Conservation (phyloP, 2,329 filamentous ascomycete species). For the Dactylella cylindrospora region DNA sequence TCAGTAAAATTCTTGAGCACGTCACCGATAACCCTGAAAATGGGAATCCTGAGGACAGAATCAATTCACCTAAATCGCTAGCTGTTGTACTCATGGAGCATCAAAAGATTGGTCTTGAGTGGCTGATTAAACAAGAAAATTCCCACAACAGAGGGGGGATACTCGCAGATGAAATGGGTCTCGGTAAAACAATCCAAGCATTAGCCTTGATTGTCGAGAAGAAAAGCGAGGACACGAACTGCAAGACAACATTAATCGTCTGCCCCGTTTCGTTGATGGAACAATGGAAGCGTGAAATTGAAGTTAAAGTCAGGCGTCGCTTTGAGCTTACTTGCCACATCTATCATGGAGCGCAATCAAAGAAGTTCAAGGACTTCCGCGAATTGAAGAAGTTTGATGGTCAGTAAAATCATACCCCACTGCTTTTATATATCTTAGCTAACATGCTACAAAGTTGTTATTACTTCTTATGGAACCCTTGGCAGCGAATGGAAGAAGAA, state of each 20-base stretch:
- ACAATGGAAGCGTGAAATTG: slow-evolving; percentile 82
- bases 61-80: slow-evolving; percentile 70
- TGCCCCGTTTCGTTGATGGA: slow-evolving; percentile 7
- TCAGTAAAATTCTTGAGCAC: slow-evolving; percentile 45
- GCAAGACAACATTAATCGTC: slow-evolving; percentile 49
- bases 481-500: slow-evolving; percentile 66
- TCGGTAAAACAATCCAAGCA: slow-evolving; percentile 82
- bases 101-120: slow-evolving; percentile 74
- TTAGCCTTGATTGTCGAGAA: slow-evolving; percentile 73
- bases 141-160: slow-evolving; percentile 73
- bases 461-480: slow-evolving; percentile 77
- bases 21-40: slow-evolving; percentile 51
- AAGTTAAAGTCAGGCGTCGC: slow-evolving; percentile 63
- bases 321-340: slow-evolving; percentile 67
- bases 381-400: slow-evolving; percentile 66
- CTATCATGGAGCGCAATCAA: slow-evolving; percentile 63
- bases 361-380: slow-evolving; percentile 60
- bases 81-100: slow-evolving; percentile 73
- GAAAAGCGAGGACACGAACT: slow-evolving; percentile 59
- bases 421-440: not conserved
- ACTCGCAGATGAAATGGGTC: slow-evolving; percentile 77
- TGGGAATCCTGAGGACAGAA: slow-evolving; percentile 61
- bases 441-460: slow-evolving; percentile 58
- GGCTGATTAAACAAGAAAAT: slow-evolving; percentile 74
- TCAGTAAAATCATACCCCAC: slow-evolving; percentile 12